phyloP scores from a whole-genome alignment of 1,284 basidiomycete species.

The Somion occarium region DNA sequence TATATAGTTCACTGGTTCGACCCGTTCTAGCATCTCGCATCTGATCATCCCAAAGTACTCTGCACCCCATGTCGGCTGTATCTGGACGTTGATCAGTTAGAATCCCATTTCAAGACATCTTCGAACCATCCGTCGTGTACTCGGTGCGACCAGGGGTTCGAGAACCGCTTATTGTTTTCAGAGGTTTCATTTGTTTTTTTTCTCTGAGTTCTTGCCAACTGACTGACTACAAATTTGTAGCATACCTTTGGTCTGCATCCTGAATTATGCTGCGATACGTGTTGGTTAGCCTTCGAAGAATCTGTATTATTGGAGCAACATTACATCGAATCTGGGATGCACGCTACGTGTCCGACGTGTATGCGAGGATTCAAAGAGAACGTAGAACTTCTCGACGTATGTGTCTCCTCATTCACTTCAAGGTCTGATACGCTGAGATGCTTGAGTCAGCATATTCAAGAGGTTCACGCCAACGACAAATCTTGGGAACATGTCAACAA shows the following conservation, averaged over 20 bases:
- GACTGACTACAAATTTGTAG: neutral
- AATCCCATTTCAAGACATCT: slow-evolving; percentile 13
- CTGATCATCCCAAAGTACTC: neutral
- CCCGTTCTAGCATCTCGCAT: neutral
- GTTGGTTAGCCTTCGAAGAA: neutral
- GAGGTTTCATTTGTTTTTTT: neutral
- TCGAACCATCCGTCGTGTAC: slow-evolving; percentile 13
- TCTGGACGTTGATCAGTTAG: slow-evolving; percentile 9
- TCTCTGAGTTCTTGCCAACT: neutral
- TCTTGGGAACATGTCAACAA: neutral
- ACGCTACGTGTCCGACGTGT: neutral
- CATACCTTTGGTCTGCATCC: neutral
- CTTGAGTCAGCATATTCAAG: neutral
- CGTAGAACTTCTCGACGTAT: neutral
- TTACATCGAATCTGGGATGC: neutral
- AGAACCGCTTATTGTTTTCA: slow-evolving; percentile 2
- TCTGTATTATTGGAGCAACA: neutral
- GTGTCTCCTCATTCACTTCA: neutral
- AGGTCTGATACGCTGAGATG: neutral
- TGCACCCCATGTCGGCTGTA: neutral
- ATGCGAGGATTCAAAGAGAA: neutral
- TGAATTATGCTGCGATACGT: neutral
- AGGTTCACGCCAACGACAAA: neutral
- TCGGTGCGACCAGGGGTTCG: slow-evolving; percentile 14
- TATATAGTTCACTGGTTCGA: neutral